Evolutionary conservation across 495 filamentous ascomycete species (phyloP).

Genomic region (Podospora pseudocomata): DNA sequence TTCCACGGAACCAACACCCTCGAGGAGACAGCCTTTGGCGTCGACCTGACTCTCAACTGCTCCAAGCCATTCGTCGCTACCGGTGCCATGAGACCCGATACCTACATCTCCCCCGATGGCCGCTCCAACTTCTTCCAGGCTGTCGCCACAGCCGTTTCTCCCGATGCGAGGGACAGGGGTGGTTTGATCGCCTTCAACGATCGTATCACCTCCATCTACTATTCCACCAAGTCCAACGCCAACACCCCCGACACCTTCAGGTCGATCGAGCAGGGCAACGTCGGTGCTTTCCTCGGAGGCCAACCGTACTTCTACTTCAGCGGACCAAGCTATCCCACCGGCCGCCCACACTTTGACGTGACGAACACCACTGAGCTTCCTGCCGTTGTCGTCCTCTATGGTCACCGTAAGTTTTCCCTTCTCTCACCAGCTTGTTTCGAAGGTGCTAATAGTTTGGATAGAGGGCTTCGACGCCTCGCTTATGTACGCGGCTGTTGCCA

Average conservation of each 20-base stretch:
- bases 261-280: constrained; percentile 43
- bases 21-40: constrained; percentile 51
- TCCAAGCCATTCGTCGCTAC: constrained; percentile 48
- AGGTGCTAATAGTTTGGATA: neutral
- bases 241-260: constrained; percentile 53
- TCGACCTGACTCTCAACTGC: constrained; percentile 47
- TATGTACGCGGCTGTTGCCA: constrained; percentile 27
- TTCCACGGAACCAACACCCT: constrained; percentile 52
- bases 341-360: constrained; percentile 37
- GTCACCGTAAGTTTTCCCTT: constrained; percentile 32
- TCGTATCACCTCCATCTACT: constrained; percentile 46
- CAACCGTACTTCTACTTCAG: constrained; percentile 45
- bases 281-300: constrained; percentile 44
- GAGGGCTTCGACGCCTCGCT: constrained; percentile 28
- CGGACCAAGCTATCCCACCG: constrained; percentile 35
- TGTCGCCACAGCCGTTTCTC: constrained; percentile 41
- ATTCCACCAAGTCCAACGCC: constrained; percentile 47
- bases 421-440: neutral
- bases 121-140: constrained; percentile 48
- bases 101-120: constrained; percentile 48
- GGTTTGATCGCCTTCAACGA: constrained; percentile 50
- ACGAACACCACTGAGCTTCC: constrained; percentile 34
- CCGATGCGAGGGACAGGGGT: constrained; percentile 37
- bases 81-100: constrained; percentile 49
- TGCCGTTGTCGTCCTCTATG: constrained; percentile 38